Evolutionary conservation across 768 basidiomycete species (phyloP).

Genomic region (Amanita polypyramis): DNA sequence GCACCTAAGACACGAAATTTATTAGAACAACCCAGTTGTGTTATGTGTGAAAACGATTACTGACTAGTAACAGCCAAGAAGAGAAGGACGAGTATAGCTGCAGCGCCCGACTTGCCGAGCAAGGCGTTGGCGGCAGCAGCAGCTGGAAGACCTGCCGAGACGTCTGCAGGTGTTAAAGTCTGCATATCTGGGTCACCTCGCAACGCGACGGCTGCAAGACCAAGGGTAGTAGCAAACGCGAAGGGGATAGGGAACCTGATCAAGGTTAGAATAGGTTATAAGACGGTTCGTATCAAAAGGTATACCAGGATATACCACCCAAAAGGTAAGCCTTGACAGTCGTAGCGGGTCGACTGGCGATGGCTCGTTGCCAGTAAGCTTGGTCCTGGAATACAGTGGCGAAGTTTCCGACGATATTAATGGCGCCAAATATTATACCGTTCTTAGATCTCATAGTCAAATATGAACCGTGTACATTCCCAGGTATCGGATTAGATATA

Average conservation of each 20-base stretch:
- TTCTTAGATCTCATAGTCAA: constrained; percentile 70
- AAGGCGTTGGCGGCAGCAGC: constrained; percentile 77
- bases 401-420: constrained; percentile 85
- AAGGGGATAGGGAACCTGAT: constrained; percentile 78
- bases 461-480: constrained; percentile 83
- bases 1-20: constrained; percentile 25
- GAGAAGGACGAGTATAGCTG: constrained; percentile 66
- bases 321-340: constrained; percentile 87
- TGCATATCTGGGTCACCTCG: constrained; percentile 47
- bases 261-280: not conserved
- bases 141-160: constrained; percentile 83
- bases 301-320: constrained; percentile 79
- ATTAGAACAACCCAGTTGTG: not conserved
- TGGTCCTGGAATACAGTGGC: constrained; percentile 48
- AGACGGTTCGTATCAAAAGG: not conserved
- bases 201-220: constrained; percentile 80
- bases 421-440: constrained; percentile 76
- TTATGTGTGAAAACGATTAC: not conserved
- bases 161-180: constrained; percentile 42
- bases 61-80: constrained; percentile 77
- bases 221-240: constrained; percentile 78
- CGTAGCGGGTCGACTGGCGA: constrained; percentile 75
- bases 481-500: constrained; percentile 45
- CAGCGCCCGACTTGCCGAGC: constrained; percentile 71
- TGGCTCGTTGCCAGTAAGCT: constrained; percentile 89